Evolutionary conservation across 805 yeast species (phyloP).

Genomic region (Nakazawaea ishiwadae): DNA sequence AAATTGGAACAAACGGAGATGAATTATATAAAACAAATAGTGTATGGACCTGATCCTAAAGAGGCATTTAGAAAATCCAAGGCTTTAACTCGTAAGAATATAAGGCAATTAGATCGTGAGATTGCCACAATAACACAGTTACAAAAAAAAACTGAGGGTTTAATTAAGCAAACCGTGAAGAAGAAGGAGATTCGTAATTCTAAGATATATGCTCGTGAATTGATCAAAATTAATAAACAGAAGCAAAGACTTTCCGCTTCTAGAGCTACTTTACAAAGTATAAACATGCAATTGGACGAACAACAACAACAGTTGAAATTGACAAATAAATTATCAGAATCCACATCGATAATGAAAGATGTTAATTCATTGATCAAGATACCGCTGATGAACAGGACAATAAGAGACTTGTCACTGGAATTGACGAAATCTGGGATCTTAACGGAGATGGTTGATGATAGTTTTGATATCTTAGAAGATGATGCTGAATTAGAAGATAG

Average conservation of each 20-base stretch:
- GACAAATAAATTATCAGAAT: constrained; percentile 73
- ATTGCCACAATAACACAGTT: constrained; percentile 52
- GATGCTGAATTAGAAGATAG: constrained; percentile 63
- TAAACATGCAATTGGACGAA: constrained; percentile 85
- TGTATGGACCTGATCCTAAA: constrained; percentile 96
- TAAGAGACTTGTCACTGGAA: constrained; percentile 84
- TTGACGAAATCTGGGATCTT: constrained; percentile 82
- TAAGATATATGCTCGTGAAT: constrained; percentile 75
- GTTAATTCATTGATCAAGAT: constrained; percentile 73
- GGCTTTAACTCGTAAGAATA: constrained; percentile 52
- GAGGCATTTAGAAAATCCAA: constrained; percentile 33
- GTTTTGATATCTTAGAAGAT: constrained; percentile 65
- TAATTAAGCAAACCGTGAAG: constrained; percentile 72
- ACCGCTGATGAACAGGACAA: constrained; percentile 76
- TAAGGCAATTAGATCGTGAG: constrained; percentile 79
- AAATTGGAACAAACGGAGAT: too few species aligned
- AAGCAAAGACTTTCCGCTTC: constrained; percentile 70
- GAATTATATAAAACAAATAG: constrained; percentile 81
- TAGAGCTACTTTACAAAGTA: constrained; percentile 80
- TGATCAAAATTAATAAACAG: constrained; percentile 69
- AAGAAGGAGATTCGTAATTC: constrained; percentile 75
- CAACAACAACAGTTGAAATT: constrained; percentile 82
- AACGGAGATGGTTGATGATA: constrained; percentile 93
- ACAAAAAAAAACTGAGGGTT: constrained; percentile 70
- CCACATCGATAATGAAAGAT: constrained; percentile 82